Evolutionary conservation across 306 rosid genomes (phyloP).

Genomic region (Malus sylvestris): DNA sequence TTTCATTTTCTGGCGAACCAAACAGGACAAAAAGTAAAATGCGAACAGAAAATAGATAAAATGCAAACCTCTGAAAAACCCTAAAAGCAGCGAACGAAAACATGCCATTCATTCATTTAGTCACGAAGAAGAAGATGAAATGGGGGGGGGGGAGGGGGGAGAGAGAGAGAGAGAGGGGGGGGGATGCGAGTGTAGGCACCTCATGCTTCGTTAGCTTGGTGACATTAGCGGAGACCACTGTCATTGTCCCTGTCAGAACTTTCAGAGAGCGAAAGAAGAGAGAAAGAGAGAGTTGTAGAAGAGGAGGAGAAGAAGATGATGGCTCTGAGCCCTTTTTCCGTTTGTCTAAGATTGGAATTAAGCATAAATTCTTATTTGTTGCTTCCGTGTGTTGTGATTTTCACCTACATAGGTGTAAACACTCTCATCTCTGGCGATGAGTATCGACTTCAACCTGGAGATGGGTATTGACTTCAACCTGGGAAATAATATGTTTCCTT

Average conservation of each 20-base stretch:
- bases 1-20: background rate
- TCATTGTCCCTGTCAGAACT: slow-evolving; percentile 11
- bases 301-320: slow-evolving; percentile 6
- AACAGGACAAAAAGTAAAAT: background rate
- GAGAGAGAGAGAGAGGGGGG: background rate
- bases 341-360: slow-evolving; percentile 45
- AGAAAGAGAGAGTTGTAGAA: background rate
- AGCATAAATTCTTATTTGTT: too few species aligned
- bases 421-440: too few species aligned
- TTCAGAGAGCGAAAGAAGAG: background rate
- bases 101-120: background rate
- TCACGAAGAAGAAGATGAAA: background rate
- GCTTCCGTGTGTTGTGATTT: too few species aligned
- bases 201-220: slow-evolving; percentile 10
- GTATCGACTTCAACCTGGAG: too few species aligned
- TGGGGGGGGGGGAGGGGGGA: too few species aligned
- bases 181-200: slow-evolving; percentile 7
- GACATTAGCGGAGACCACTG: slow-evolving; percentile 12
- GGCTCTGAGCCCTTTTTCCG: slow-evolving; percentile 13
- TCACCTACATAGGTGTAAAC: too few species aligned
- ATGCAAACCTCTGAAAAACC: slow-evolving; percentile 3
- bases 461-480: too few species aligned
- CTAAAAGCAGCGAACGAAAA: background rate
- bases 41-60: background rate
- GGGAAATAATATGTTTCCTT: too few species aligned